Base-by-base conservation (phyloP, 495 filamentous ascomycete genomes). In the Penicillium soppii region DNA sequence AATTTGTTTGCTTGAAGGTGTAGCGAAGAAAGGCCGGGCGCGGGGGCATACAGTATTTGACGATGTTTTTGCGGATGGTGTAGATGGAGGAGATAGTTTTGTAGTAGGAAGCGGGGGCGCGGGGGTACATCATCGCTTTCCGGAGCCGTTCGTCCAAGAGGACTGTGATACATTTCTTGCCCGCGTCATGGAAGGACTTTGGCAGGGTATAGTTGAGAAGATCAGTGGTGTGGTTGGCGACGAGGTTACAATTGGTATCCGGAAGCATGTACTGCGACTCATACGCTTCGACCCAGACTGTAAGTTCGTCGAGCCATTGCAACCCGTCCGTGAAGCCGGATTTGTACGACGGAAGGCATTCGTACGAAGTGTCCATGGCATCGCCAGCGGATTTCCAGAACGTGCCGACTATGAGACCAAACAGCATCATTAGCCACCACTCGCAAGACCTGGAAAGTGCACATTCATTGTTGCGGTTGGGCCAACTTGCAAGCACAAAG, bases 271-370 rank as follows among this genome's bases (percentile, higher is more conserved):
- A 9, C 20, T 25, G 5, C 3, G 19, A 62, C 56, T 82, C 78
- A 55, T 82, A 83, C 10, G 39, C 37, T 41, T 65, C 52, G 2
- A 70, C 68, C 80, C 80, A 83, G 22, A 59, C 62, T 3, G 57
- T 55, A 32, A 82, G 46, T 37, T 82, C 77, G 5, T 81, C 71
- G 5, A 71, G 62, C 62, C 77, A 83, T 15, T 81, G 71, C 47
- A 76, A 52, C 3, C 80, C 80, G 56, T 83, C 78, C 2, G 20
- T 53, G 77, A 77, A 83, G 1, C 64, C 63, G 0, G 20, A 59
- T 21, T 56, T 80, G 68, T 15, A 54, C 56, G 57, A 82, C 78
- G 33, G 35, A 30, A 48, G 36, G 12, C n/a, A 17, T 2, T 36
- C 29, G 23, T 51, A 54, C 0, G 22, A 23, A 37, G 56, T 59